Conservation (phyloP, 805 yeast species). For the Suhomyces emberorum region DNA sequence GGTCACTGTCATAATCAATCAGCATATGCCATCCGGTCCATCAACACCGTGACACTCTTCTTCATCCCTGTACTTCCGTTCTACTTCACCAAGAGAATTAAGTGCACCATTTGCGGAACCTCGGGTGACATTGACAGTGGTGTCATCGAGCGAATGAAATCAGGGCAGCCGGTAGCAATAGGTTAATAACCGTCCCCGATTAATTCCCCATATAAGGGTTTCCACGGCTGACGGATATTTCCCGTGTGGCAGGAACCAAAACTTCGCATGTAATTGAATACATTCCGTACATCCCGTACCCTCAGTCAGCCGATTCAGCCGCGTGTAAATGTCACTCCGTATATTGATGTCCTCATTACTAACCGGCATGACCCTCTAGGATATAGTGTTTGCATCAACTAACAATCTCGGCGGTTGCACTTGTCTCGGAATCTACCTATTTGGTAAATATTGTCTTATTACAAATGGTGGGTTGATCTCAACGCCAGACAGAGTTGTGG, state of each 20-base stretch:
- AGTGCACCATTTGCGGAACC: constrained; percentile 50
- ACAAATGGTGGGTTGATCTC: too few relatives aligned
- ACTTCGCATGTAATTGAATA: neutral
- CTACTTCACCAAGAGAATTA: constrained; percentile 49
- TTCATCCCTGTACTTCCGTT: constrained; percentile 55
- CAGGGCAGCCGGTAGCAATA: constrained; percentile 36
- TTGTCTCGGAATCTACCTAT: too few relatives aligned
- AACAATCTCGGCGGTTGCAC: too few relatives aligned
- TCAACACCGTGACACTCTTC: constrained; percentile 52
- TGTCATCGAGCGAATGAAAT: constrained; percentile 22
- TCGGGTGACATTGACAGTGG: constrained; percentile 26
- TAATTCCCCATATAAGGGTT: too few relatives aligned
- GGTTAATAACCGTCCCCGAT: constrained; percentile 1
- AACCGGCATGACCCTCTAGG: too few relatives aligned
- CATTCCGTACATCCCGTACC: neutral
- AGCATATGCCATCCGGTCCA: constrained; percentile 50
- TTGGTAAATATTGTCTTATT: too few relatives aligned
- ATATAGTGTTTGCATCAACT: too few relatives aligned
- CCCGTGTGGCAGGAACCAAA: neutral
- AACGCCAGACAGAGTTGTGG: too few relatives aligned
- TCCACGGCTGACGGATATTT: too few relatives aligned
- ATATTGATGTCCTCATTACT: too few relatives aligned
- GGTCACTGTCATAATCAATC: constrained; percentile 58
- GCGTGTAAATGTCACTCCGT: neutral
- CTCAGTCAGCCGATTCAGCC: constrained; percentile 2